Percentiles rank a stretch among this genome's conserved stretches.
Evolutionary conservation across 495 filamentous ascomycete genomes (phyloP).

Genomic region (Penicillium angulare): DNA sequence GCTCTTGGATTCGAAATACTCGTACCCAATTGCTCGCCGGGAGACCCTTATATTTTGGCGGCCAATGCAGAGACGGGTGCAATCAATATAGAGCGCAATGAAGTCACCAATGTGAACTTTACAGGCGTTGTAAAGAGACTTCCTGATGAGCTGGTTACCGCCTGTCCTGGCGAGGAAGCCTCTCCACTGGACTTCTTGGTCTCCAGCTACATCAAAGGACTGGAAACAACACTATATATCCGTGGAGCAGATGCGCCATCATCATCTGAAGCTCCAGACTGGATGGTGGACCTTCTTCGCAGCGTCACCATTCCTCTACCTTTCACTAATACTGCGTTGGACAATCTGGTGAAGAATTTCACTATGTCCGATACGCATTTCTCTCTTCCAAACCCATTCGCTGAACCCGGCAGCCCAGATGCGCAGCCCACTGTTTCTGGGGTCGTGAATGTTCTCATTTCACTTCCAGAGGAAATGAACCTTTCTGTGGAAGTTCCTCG

Average conservation of each 20-base stretch:
- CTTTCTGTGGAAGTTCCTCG: conserved; percentile 72
- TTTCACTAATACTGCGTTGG: conserved; percentile 76
- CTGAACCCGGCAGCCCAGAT: conserved; percentile 71
- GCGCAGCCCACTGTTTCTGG: conserved; percentile 77
- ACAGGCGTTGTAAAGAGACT: conserved; percentile 66
- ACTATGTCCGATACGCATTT: conserved; percentile 81
- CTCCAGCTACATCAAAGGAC: conserved; percentile 74
- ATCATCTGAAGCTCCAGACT: conserved; percentile 62
- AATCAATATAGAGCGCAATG: conserved; percentile 62
- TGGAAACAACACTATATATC: conserved; percentile 74
- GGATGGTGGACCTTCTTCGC: conserved; percentile 76
- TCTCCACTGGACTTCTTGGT: conserved; percentile 88
- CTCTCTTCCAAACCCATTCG: conserved; percentile 71
- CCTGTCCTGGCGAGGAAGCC: conserved; percentile 69
- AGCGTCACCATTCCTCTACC: conserved; percentile 81
- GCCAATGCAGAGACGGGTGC: conserved; percentile 69
- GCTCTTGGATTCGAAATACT: conserved; percentile 79
- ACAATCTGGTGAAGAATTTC: conserved; percentile 81
- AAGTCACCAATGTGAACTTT: conserved; percentile 64
- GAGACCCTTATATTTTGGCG: conserved; percentile 64
- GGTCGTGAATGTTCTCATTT: conserved; percentile 71
- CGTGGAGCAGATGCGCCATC: conserved; percentile 68
- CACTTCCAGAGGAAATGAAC: conserved; percentile 79
- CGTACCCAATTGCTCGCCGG: conserved; percentile 68
- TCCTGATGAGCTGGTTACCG: conserved; percentile 63